Conservation (phyloP, 257 asterid species). For the Jacaranda copaia region DNA sequence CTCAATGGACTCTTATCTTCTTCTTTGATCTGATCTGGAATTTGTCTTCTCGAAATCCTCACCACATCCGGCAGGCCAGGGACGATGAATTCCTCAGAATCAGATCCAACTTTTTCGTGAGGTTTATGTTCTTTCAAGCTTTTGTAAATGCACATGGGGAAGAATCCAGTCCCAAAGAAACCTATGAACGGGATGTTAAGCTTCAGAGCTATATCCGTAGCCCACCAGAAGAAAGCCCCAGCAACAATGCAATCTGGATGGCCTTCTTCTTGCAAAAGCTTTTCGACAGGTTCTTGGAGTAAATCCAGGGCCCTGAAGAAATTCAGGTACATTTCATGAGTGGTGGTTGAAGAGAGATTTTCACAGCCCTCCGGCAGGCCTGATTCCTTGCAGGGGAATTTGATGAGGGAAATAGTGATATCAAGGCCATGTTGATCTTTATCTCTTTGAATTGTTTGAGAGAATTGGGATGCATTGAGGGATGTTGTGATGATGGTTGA, state of each 20-base stretch:
- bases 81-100: constrained; percentile 44
- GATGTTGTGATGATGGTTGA: constrained; percentile 46
- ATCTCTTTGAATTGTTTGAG: constrained; percentile 40
- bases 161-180: constrained; percentile 48
- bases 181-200: constrained; percentile 36
- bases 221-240: constrained; percentile 45
- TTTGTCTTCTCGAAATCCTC: constrained; percentile 19
- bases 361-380: constrained; percentile 55
- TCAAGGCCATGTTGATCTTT: constrained; percentile 24
- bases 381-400: constrained; percentile 40
- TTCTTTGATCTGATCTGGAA: background rate
- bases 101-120: constrained; percentile 37
- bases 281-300: constrained; percentile 35
- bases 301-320: constrained; percentile 43
- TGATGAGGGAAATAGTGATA: constrained; percentile 33
- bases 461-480: constrained; percentile 39
- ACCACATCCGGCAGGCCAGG: constrained; percentile 45
- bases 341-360: constrained; percentile 42
- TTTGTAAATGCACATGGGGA: constrained; percentile 29
- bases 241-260: constrained; percentile 44
- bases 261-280: constrained; percentile 31
- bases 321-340: constrained; percentile 29
- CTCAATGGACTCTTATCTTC: constrained; percentile 14
- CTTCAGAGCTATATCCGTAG: constrained; percentile 34
- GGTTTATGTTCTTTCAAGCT: constrained; percentile 34